Conservation (phyloP, 2,329 filamentous ascomycete species). For the Alternaria sp. region DNA sequence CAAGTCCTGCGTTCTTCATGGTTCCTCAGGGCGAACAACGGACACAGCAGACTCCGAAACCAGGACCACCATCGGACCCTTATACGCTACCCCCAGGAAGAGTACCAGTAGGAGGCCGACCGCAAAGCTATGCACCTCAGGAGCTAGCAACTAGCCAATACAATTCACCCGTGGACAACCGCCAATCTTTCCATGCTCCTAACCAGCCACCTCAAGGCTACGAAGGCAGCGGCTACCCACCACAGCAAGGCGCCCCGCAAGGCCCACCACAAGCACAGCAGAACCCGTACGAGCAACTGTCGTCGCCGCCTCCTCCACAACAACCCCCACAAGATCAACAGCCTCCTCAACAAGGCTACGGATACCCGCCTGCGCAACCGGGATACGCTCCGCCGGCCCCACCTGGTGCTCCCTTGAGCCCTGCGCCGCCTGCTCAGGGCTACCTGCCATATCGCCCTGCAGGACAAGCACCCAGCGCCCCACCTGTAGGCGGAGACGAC, state of each 20-base stretch:
- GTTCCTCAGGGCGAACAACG: slow-evolving; percentile 45
- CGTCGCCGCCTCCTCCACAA: slow-evolving; percentile 40
- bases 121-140: slow-evolving; percentile 55
- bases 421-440: slow-evolving; percentile 33
- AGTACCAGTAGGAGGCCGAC: slow-evolving; percentile 43
- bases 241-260: slow-evolving; percentile 32
- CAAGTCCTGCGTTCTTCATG: slow-evolving; percentile 53
- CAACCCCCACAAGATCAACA: slow-evolving; percentile 35
- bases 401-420: slow-evolving; percentile 37
- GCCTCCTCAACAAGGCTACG: slow-evolving; percentile 36
- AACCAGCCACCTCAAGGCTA: slow-evolving; percentile 38
- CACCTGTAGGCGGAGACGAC: slow-evolving; percentile 45
- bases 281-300: slow-evolving; percentile 41
- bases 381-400: slow-evolving; percentile 46
- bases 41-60: slow-evolving; percentile 43
- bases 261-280: slow-evolving; percentile 30
- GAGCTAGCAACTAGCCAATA: slow-evolving; percentile 59
- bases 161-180: slow-evolving; percentile 58
- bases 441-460: slow-evolving; percentile 50
- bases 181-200: slow-evolving; percentile 51
- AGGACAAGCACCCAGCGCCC: slow-evolving; percentile 42
- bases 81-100: slow-evolving; percentile 52
- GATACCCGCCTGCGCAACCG: slow-evolving; percentile 47
- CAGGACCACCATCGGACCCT: slow-evolving; percentile 45
- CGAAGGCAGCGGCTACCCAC: slow-evolving; percentile 38